Evolutionary conservation across 2,329 filamentous ascomycete species (phyloP), one percentile per base, ranked within the genome.

Genomic region (Lizonia empirigonia): DNA sequence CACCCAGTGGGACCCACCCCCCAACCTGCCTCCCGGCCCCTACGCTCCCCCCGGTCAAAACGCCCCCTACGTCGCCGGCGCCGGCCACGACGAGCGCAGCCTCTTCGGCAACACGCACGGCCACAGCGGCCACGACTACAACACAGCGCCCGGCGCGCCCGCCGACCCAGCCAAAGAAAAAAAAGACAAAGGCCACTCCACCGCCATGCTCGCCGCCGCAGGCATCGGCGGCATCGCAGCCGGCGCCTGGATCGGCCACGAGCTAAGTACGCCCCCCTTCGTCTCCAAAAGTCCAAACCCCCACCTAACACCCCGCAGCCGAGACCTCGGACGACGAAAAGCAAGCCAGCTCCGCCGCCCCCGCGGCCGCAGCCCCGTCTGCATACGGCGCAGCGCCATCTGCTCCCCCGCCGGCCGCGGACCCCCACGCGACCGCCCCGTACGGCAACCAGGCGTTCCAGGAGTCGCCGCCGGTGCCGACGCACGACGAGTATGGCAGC

Each of bases 1-100:
- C 50, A 81, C 83, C 0, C 85, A 88, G 69, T 88, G 85, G 85
- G 83, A 87, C 55, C 76, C 79, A 13, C 84, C 85, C 2, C 72
- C 73, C 10, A 56, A 62, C 39, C 35, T 67, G 10, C 67, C 67
- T n/a, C 66, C 65, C 20, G 69, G 67, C 5, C 63, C 65, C 1
- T 72, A 71, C 39, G 68, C 66, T 27, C 65, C 67, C 12, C 70
- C 67, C 15, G 66, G 65, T 9, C 59, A 65, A 20, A 63, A 65
- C 22, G 63, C 62, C 24, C 60, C 65, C 26, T 61, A 63, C 38
- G 36, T 51, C 18, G 50, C 61, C 4, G 60, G 56, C 8, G 60
- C 59, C 48, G 59, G 52, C 16, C 63, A 64, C 30, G 63, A 68
- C 34, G 64, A 67, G 53, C 60, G 65, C n/a, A 65, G 48, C 32